Base-by-base conservation (phyloP, 176 grass and related monocot species). In the Oryza australiensis region DNA sequence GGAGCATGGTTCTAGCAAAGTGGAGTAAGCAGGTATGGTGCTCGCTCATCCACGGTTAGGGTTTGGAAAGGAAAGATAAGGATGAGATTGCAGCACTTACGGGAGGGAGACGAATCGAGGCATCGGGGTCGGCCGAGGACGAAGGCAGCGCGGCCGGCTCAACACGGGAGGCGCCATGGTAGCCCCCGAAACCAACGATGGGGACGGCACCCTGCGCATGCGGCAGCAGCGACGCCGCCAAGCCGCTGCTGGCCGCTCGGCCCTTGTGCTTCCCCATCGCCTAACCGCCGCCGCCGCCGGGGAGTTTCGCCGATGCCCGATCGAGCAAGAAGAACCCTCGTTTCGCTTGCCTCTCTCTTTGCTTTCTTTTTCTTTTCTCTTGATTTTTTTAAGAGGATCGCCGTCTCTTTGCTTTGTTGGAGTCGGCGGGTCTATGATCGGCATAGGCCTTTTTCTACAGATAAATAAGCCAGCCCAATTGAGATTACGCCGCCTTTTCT, bases 251-350 rank as follows among this genome's bases (percentile, higher is more conserved):
- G 69, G 74, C 87, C 15, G 64, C 86, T 46, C 94, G 90, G 1
- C 86, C 90, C 86, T 94, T 98, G 70, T 90, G 87, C 76, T 94
- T 93, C 43, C 95, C 86, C 95, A 98, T 98, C 67, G 66, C 41
- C 11, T 34, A 10, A 5, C 12, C 45, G 9, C 55, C 24, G 23
- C 64, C 72, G 72, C 14, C 14, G 45, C 13, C 13, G 12, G 14
- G 12, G 42, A 45, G 38, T 41, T 41, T 41, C 42, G 12, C 42
- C 42, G 42, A 41, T 45, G 42, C 13, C 45, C 45, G 45, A 14
- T 48, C 13, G 4, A 48, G 45, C 3, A 48, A 13, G 41, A 43
- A 43, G 41, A 43, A 43, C 11, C 41, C 41, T 40, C 38, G 11
- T 2, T 48, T 14, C 45, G 14, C 13, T 16, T 48, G 45, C 12